Evolutionary conservation across 768 basidiomycete species (phyloP).

Genomic region (Trametes coccinea): DNA sequence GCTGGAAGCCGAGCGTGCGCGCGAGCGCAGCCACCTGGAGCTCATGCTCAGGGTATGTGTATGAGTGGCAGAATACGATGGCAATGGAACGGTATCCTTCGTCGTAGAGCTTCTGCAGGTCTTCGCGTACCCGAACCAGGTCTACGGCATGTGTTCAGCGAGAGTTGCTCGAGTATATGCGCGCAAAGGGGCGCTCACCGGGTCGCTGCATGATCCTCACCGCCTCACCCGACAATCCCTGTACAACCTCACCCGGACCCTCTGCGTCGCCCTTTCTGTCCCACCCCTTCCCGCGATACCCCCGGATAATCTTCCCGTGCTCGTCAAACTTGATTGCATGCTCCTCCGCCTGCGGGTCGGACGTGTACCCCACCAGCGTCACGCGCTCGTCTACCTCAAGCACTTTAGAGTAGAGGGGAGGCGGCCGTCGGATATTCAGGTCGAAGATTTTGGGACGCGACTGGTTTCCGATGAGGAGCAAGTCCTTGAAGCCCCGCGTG

Average conservation of each 20-base stretch:
- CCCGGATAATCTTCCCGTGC: constrained; percentile 61
- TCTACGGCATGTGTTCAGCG: constrained; percentile 9
- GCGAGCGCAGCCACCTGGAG: constrained; percentile 69
- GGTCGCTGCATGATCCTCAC: constrained; percentile 80
- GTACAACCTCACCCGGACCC: constrained; percentile 77
- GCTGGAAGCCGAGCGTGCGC: constrained; percentile 79
- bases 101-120: constrained; percentile 71
- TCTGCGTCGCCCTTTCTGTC: constrained; percentile 70
- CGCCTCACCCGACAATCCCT: constrained; percentile 86
- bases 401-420: constrained; percentile 76
- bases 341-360: constrained; percentile 78
- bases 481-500: constrained; percentile 89
- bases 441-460: constrained; percentile 95
- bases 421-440: constrained; percentile 79
- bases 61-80: constrained; percentile 88
- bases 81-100: constrained; percentile 89
- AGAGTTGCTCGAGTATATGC: not conserved
- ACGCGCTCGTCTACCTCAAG: constrained; percentile 89
- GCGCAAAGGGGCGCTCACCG: constrained; percentile 39
- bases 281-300: constrained; percentile 79
- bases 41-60: constrained; percentile 90
- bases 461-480: constrained; percentile 92
- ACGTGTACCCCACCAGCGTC: constrained; percentile 90
- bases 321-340: constrained; percentile 79
- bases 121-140: constrained; percentile 43